These are phyloP conservation scores for Epichloe baconii DNA, from an alignment of 2,329 filamentous ascomycete species.

Conservation along the genomic window DNA sequence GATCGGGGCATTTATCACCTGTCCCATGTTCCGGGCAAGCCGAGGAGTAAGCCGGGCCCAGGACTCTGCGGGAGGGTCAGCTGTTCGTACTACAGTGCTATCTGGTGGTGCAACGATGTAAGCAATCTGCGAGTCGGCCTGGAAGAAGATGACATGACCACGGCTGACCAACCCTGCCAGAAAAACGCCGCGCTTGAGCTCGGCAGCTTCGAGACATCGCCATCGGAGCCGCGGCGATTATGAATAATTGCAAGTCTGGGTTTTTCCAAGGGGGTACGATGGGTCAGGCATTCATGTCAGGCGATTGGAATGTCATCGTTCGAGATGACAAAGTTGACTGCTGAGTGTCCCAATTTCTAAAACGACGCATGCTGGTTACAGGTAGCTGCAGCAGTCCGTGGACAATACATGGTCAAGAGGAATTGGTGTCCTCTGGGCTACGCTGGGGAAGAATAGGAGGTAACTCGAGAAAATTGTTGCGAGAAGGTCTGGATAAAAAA, in stretches of 20 bases:
- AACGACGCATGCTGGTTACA: too few species aligned
- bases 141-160: not conserved
- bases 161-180: not conserved
- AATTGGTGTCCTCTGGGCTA: too few species aligned
- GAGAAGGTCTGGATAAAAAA: too few species aligned
- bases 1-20: not conserved
- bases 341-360: too few species aligned
- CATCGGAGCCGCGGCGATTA: not conserved
- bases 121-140: not conserved
- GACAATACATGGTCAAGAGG: too few species aligned
- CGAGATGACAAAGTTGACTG: not conserved
- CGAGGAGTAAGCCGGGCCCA: not conserved
- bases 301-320: constrained; percentile 2
- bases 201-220: not conserved
- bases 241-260: not conserved
- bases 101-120: constrained; percentile 5
- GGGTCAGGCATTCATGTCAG: not conserved
- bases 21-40: not conserved
- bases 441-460: too few species aligned
- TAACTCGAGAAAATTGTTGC: too few species aligned
- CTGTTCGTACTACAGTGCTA: not conserved
- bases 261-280: not conserved
- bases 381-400: too few species aligned
- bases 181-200: not conserved
- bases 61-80: not conserved